A percentile compares a stretch with the other conserved stretches of the same genome.
Conservation (phyloP, 73 alveolate genomes). For the Symbiodinium natans region DNA sequence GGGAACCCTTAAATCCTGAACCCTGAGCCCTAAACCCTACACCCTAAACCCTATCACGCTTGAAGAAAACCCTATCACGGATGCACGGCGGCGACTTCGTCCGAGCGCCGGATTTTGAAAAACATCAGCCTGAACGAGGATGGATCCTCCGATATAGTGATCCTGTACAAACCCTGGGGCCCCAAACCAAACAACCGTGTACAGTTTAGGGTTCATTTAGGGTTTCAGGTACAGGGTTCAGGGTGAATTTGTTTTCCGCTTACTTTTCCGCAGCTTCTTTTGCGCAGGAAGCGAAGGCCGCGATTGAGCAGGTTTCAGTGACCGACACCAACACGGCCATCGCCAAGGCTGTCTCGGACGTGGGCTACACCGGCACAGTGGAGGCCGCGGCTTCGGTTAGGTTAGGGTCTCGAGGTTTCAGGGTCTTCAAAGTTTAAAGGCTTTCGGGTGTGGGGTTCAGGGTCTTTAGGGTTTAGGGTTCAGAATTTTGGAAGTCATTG, state of each 20-base stretch:
- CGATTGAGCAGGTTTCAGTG: neutral
- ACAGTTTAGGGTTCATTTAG: neutral
- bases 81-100: neutral
- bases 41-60: neutral
- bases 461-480: no score
- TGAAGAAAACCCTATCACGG: no score
- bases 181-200: neutral
- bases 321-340: constrained; percentile 25
- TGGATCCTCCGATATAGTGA: neutral
- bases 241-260: neutral
- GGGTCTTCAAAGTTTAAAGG: neutral
- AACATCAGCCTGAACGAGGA: neutral
- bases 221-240: neutral
- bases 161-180: neutral
- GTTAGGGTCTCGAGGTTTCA: neutral
- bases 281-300: neutral
- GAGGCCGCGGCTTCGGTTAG: neutral
- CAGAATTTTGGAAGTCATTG: no score
- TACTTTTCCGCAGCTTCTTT: neutral
- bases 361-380: constrained; percentile 9
- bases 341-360: neutral
- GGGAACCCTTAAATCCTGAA: neutral
- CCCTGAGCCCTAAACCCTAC: neutral
- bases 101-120: neutral
- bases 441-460: neutral